These are phyloP conservation scores for Russula olivacea DNA, from an alignment of 768 basidiomycete species.

Conservation along the genomic window DNA sequence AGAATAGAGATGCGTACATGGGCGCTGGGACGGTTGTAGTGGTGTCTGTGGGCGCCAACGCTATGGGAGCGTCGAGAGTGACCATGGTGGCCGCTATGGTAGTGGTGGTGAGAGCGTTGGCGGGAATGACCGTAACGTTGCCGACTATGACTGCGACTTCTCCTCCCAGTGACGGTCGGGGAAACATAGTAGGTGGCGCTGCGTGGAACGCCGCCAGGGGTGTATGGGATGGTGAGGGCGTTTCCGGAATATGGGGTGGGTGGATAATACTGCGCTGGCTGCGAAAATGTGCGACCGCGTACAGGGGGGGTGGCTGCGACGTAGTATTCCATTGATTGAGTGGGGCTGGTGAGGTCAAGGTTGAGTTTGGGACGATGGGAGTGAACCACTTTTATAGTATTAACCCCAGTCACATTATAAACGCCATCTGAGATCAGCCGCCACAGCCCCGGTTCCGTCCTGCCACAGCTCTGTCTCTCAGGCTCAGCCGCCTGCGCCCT, in stretches of 20 bases:
- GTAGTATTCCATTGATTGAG: conserved; percentile 24
- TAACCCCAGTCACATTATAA: conserved; percentile 1
- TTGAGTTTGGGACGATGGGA: background rate
- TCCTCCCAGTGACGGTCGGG: conserved; percentile 22
- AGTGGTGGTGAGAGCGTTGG: background rate
- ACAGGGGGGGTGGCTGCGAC: conserved; percentile 24
- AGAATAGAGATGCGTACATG: conserved; percentile 17
- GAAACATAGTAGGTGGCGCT: conserved; percentile 21
- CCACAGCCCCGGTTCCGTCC: background rate
- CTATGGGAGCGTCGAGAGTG: conserved; percentile 20
- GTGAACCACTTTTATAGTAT: conserved; percentile 8
- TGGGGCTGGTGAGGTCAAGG: background rate
- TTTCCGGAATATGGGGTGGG: conserved; percentile 26
- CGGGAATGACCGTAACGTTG: conserved; percentile 22
- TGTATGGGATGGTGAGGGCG: conserved; percentile 10
- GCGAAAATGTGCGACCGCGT: conserved; percentile 25
- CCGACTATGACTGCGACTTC: conserved; percentile 23
- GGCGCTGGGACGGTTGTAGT: conserved; percentile 7
- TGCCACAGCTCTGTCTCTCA: background rate
- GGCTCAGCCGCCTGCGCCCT: background rate
- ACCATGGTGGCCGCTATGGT: background rate
- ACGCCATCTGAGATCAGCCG: conserved; percentile 6
- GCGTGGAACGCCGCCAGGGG: background rate
- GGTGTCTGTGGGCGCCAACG: conserved; percentile 4
- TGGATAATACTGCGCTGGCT: conserved; percentile 20